Conservation (phyloP, 768 basidiomycete genomes). For the Tylopilus cervinicoccineus region DNA sequence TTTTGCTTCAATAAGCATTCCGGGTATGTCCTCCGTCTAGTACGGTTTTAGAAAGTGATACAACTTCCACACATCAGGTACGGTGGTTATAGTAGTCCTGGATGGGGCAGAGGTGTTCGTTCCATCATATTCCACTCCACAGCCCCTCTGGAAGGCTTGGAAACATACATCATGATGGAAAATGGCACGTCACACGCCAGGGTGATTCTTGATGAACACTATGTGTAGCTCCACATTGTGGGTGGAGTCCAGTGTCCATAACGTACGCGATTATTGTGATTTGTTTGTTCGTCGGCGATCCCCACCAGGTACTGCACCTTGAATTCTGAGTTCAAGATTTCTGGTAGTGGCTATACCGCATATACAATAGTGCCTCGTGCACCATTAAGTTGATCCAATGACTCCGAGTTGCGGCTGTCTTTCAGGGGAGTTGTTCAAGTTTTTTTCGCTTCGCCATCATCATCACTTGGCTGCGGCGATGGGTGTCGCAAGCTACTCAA, state of each 20-base stretch:
- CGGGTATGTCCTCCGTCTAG: conserved; percentile 39
- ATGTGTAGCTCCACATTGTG: conserved; percentile 12
- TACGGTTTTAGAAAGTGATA: neutral
- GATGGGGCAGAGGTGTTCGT: conserved; percentile 66
- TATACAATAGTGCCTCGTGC: too few species aligned
- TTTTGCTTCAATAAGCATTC: conserved; percentile 80
- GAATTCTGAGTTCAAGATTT: neutral
- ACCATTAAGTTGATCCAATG: too few species aligned
- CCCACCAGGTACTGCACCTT: too few species aligned
- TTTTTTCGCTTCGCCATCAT: neutral
- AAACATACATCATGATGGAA: conserved; percentile 66
- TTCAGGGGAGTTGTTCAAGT: neutral
- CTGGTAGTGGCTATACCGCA: too few species aligned
- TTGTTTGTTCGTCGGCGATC: neutral
- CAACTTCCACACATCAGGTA: conserved; percentile 36
- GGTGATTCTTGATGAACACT: conserved; percentile 45
- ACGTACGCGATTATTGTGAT: too few species aligned
- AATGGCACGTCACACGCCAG: conserved; percentile 53
- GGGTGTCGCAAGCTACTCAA: neutral
- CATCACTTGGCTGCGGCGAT: neutral
- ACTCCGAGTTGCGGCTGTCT: neutral
- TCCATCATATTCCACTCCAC: conserved; percentile 56
- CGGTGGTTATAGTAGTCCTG: conserved; percentile 48
- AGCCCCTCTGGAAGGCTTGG: conserved; percentile 41
- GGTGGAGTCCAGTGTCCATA: too few species aligned